Percentiles rank a stretch among this genome's conserved stretches.
phyloP scores from a whole-genome alignment of 257 asterid genomes.

The Cynanchum wilfordii region DNA sequence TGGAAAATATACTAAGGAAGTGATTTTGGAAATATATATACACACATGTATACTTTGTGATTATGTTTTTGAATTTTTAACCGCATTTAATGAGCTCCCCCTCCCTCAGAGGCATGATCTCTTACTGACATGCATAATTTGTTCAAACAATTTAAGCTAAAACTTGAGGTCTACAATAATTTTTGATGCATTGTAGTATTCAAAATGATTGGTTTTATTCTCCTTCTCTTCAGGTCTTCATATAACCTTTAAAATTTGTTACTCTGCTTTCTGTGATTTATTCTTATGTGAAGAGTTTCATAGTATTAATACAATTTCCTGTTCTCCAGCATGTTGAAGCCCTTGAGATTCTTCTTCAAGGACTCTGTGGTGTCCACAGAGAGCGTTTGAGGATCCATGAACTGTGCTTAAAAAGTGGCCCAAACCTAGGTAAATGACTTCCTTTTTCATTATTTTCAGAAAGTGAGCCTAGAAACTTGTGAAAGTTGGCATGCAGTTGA shows the following conservation, averaged over 20 bases:
- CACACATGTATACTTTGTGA: not conserved
- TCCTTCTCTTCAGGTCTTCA: not conserved
- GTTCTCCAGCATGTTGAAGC: constrained; percentile 87
- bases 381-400: constrained; percentile 81
- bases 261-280: not conserved
- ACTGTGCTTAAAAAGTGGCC: constrained; percentile 75
- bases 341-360: constrained; percentile 90
- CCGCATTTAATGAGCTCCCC: not conserved
- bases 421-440: constrained; percentile 57
- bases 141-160: not conserved
- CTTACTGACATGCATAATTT: not conserved
- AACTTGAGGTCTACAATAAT: not conserved
- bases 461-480: not conserved
- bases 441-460: not conserved
- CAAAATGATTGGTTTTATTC: not conserved
- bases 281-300: constrained; percentile 1
- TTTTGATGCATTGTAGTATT: not conserved
- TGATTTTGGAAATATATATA: no score
- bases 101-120: not conserved
- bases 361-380: constrained; percentile 79
- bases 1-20: not conserved
- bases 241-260: not conserved
- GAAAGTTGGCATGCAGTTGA: not conserved
- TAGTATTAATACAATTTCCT: constrained; percentile 11
- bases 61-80: no score